phyloP scores from a whole-genome alignment of 2,329 filamentous ascomycete genomes.

The Claviceps capensis region DNA sequence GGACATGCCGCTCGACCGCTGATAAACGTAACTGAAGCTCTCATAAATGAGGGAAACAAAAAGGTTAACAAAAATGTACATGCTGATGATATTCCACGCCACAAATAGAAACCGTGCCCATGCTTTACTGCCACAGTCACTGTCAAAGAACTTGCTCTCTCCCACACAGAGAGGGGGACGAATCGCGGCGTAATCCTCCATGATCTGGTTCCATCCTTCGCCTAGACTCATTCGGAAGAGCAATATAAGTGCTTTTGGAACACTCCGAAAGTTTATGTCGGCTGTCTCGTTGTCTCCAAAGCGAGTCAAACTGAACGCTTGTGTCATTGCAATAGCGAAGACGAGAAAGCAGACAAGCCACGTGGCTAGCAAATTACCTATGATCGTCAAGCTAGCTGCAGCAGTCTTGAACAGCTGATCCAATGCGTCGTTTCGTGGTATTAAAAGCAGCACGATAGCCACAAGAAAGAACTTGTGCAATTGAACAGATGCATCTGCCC shows the following conservation, averaged over 20 bases:
- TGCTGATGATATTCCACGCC: slow-evolving; percentile 97
- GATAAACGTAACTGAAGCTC: slow-evolving; percentile 98
- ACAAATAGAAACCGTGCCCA: slow-evolving; percentile 90
- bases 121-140: slow-evolving; percentile 80
- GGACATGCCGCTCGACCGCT: slow-evolving; percentile 83
- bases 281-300: slow-evolving; percentile 60
- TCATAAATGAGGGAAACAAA: slow-evolving; percentile 99
- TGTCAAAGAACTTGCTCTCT: slow-evolving; percentile 59
- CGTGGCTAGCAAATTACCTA: slow-evolving; percentile 82
- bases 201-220: slow-evolving; percentile 91
- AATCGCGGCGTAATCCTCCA: slow-evolving; percentile 87
- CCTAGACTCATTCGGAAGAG: slow-evolving; percentile 88
- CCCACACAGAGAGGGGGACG: slow-evolving; percentile 69
- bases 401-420: slow-evolving; percentile 99
- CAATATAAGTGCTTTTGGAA: slow-evolving; percentile 85
- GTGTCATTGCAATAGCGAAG: slow-evolving; percentile 90
- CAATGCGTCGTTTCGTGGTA: slow-evolving; percentile 89
- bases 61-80: slow-evolving; percentile 98
- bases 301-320: slow-evolving; percentile 87
- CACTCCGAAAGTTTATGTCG: slow-evolving; percentile 85
- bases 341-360: slow-evolving; percentile 97
- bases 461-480: slow-evolving; percentile 92
- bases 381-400: slow-evolving; percentile 79
- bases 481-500: slow-evolving; percentile 54
- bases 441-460: slow-evolving; percentile 75